Conservation (phyloP, 257 asterid species). For the Apocynum venetum region DNA sequence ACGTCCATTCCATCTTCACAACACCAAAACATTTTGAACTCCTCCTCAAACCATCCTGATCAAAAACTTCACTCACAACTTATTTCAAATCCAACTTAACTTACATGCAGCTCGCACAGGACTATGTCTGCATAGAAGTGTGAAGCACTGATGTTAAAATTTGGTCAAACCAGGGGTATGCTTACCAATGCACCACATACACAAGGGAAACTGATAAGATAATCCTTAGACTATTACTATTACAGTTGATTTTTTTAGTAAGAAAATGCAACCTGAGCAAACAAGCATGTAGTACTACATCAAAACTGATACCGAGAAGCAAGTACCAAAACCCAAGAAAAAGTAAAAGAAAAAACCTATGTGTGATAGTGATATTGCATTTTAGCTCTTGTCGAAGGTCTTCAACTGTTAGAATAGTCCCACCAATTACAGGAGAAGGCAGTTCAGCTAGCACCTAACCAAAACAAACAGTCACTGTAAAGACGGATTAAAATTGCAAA, state of each 20-base stretch:
- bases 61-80: background rate
- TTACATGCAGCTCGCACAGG: background rate
- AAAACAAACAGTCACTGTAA: constrained; percentile 15
- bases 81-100: background rate
- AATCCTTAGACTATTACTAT: background rate
- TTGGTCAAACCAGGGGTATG: background rate
- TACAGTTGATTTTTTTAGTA: background rate
- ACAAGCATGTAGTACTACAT: background rate
- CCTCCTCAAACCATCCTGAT: background rate
- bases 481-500: background rate
- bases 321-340: background rate
- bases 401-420: constrained; percentile 81
- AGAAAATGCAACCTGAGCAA: background rate
- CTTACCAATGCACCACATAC: background rate
- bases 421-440: constrained; percentile 84
- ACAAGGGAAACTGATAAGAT: background rate
- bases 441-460: constrained; percentile 74
- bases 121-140: background rate
- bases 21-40: background rate
- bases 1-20: background rate
- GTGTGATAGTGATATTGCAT: constrained; percentile 76
- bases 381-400: constrained; percentile 93
- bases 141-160: background rate
- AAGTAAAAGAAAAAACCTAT: constrained; percentile 52
- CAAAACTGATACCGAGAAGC: background rate